These are phyloP conservation scores for Auricularia auricula-judae DNA, from an alignment of 768 basidiomycete genomes.

Conservation along the genomic window DNA sequence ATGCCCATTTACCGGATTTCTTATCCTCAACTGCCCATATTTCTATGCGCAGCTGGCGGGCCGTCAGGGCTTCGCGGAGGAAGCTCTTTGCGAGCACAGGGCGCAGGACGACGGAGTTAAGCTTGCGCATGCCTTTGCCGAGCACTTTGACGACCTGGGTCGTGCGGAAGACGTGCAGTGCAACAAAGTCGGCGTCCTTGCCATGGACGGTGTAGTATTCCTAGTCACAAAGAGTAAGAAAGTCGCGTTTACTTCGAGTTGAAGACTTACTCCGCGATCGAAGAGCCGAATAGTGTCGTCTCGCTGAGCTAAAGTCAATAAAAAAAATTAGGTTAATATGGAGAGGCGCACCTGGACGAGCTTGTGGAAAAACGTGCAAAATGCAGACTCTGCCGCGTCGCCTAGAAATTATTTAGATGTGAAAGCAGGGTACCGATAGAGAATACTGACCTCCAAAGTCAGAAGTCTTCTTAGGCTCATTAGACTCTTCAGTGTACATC, in stretches of 20 bases:
- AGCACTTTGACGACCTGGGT: slow-evolving; percentile 89
- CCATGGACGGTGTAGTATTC: slow-evolving; percentile 88
- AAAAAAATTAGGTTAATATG: no score
- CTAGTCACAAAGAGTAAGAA: slow-evolving; percentile 7
- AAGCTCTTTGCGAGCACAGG: slow-evolving; percentile 67
- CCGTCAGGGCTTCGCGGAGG: slow-evolving; percentile 80
- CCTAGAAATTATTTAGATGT: neutral
- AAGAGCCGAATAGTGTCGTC: slow-evolving; percentile 81
- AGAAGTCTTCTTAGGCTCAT: neutral
- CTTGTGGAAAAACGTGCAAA: slow-evolving; percentile 19
- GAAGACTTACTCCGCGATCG: slow-evolving; percentile 37
- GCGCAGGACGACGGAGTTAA: slow-evolving; percentile 73
- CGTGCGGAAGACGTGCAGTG: slow-evolving; percentile 73
- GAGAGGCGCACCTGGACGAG: slow-evolving; percentile 21
- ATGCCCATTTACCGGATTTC: slow-evolving; percentile 59
- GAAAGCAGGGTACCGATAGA: neutral
- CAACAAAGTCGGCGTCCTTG: slow-evolving; percentile 78
- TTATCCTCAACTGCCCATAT: slow-evolving; percentile 80
- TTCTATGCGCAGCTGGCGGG: slow-evolving; percentile 83
- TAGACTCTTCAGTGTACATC: neutral
- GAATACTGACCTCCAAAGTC: neutral
- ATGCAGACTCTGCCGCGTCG: neutral
- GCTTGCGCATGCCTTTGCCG: slow-evolving; percentile 35
- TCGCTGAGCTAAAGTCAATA: slow-evolving; percentile 7
- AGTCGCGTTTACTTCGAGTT: neutral